Conservation (phyloP, 768 basidiomycete genomes). For the Pisolithus tinctorius region DNA sequence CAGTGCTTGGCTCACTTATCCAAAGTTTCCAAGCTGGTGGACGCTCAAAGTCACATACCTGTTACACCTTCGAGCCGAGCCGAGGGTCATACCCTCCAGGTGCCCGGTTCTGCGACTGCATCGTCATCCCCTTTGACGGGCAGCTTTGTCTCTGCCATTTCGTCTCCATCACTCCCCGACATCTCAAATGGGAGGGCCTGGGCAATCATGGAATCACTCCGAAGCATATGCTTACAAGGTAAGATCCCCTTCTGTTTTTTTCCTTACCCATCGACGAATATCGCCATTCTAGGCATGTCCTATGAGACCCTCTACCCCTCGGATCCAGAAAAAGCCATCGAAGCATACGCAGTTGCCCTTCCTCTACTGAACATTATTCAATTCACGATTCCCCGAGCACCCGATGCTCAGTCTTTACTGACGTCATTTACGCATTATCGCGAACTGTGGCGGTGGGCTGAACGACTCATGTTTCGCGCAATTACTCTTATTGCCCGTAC, state of each 20-base stretch:
- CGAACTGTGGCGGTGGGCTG: conserved; percentile 84
- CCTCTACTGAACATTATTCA: conserved; percentile 47
- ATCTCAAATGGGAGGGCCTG: conserved; percentile 66
- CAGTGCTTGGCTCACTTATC: conserved; percentile 57
- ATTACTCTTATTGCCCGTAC: conserved; percentile 55
- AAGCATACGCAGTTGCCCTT: conserved; percentile 47
- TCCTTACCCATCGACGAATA: not conserved
- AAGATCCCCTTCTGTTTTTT: conserved; percentile 9
- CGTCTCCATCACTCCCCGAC: conserved; percentile 40
- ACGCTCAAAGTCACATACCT: conserved; percentile 50
- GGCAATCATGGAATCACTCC: conserved; percentile 65
- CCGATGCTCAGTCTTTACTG: conserved; percentile 18
- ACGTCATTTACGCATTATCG: conserved; percentile 61
- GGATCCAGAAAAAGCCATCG: conserved; percentile 45
- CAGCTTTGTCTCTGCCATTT: conserved; percentile 39
- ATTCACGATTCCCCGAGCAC: conserved; percentile 37
- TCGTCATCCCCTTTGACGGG: conserved; percentile 45
- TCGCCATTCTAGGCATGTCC: conserved; percentile 56
- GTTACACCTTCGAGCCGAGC: conserved; percentile 36
- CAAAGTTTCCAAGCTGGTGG: conserved; percentile 47
- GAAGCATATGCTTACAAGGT: conserved; percentile 80
- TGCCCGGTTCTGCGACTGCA: conserved; percentile 27
- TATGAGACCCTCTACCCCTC: conserved; percentile 52
- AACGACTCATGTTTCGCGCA: conserved; percentile 77
- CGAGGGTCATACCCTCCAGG: conserved; percentile 31